Evolutionary conservation across 805 yeast genomes (phyloP).

Genomic region (Candida taoyuanica): DNA sequence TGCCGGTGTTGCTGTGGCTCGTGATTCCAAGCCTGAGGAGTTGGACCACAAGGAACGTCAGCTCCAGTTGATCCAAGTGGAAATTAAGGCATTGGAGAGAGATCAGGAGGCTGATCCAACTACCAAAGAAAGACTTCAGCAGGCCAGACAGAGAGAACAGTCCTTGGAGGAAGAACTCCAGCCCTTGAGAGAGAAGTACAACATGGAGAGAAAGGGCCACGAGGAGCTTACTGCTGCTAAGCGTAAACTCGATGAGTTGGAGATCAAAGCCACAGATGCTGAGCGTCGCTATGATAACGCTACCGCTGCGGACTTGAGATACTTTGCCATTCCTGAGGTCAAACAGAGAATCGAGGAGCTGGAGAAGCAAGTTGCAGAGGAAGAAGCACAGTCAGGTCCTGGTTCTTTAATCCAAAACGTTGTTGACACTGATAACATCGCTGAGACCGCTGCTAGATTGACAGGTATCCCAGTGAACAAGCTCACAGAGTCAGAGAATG

Average conservation of each 20-base stretch:
- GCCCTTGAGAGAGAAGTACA: slow-evolving; percentile 82
- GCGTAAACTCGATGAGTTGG: slow-evolving; percentile 87
- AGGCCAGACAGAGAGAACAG: slow-evolving; percentile 76
- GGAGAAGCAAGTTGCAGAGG: slow-evolving; percentile 75
- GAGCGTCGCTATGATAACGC: slow-evolving; percentile 95
- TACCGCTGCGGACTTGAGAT: slow-evolving; percentile 92
- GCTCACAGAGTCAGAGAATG: slow-evolving; percentile 90
- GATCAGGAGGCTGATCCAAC: slow-evolving; percentile 80
- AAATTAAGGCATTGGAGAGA: slow-evolving; percentile 94
- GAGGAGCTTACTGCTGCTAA: slow-evolving; percentile 87
- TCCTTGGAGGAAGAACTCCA: slow-evolving; percentile 77
- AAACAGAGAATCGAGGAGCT: slow-evolving; percentile 67
- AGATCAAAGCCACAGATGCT: slow-evolving; percentile 90
- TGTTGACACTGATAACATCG: slow-evolving; percentile 86
- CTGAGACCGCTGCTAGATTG: slow-evolving; percentile 95
- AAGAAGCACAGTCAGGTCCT: slow-evolving; percentile 54
- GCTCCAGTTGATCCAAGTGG: slow-evolving; percentile 87
- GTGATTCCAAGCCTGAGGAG: slow-evolving; percentile 97
- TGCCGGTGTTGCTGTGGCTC: slow-evolving; percentile 95
- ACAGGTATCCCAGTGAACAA: slow-evolving; percentile 97
- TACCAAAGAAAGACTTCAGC: slow-evolving; percentile 79
- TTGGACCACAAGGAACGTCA: slow-evolving; percentile 91
- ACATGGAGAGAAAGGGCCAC: slow-evolving; percentile 85
- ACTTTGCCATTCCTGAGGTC: slow-evolving; percentile 95
- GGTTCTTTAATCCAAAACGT: slow-evolving; percentile 78